Base-by-base conservation (phyloP, 208 protist species). In the Naegleria fowleri region DNA sequence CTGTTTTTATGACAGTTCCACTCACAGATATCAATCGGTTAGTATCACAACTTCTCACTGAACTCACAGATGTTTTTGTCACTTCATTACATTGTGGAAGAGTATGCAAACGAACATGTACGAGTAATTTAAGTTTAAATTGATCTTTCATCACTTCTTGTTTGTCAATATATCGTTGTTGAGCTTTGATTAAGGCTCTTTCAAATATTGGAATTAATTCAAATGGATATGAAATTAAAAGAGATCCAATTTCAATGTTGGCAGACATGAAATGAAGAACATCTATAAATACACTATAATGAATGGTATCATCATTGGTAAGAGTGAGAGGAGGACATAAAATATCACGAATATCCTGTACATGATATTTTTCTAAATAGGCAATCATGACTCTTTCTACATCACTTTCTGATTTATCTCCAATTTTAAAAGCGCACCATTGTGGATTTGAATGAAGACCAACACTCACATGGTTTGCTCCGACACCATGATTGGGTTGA, bases 1-100 rank as follows among this genome's bases (percentile, higher is more conserved):
- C 92, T 19, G 92, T 92, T 75, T 94, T 89, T 5, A 95, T 93
- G 4, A 96, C 92, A 16, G 95, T 96, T 9, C 94, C 95, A 15
- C 16, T 25, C 7, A 94, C 67, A 6, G 59, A 25, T 5, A 93
- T n/a, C 5, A 94, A 92, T 5, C 91, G 15, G 19, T 93, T 94
- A 22, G 93, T 55, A 79, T 96, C 94, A 67, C 36, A 43, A 0
- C 91, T 92, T 25, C 92, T 79, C 5, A 94, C 93, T 5, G 95
- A 83, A 29, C 86, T 91, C 16, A 91, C 89, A 33, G 58, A 90
- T 67, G 92, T 94, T 36, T 67, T 91, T 29, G 91, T 59, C 38
- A 58, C 90, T 59, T 94, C 92, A 40, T 79, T 79, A 58, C 22
- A 92, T 19, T 86, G 41, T 48, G 92, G 92, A 38, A 94, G 38